Percentiles rank a stretch among this genome's conserved stretches.
phyloP scores from a whole-genome alignment of 345 rosid genomes.

The Populus alba region DNA sequence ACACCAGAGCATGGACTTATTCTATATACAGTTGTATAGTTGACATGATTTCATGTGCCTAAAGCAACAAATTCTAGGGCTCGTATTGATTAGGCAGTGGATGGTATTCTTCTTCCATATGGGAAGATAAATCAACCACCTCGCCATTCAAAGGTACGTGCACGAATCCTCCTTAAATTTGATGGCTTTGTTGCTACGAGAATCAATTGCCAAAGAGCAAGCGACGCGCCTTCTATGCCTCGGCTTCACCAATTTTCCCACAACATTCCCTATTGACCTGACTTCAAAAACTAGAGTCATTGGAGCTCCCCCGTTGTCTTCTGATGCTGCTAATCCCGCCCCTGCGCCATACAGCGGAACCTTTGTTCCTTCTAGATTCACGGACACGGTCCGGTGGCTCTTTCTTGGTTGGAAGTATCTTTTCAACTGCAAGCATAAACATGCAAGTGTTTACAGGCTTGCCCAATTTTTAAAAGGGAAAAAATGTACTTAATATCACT shows the following conservation, averaged over 20 bases:
- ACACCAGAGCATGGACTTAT: too few species aligned
- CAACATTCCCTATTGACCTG: slow-evolving; percentile 16
- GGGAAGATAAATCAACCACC: neutral
- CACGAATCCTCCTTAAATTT: neutral
- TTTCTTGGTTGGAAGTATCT: slow-evolving; percentile 20
- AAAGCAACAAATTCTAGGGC: too few species aligned
- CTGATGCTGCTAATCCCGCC: slow-evolving; percentile 1
- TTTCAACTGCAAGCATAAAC: slow-evolving; percentile 17
- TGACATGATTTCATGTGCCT: too few species aligned
- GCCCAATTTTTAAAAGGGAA: neutral
- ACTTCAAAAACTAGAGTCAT: slow-evolving; percentile 12
- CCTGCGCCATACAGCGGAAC: slow-evolving; percentile 24
- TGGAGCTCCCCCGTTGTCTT: slow-evolving; percentile 1
- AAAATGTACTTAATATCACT: too few species aligned
- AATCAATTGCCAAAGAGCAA: slow-evolving; percentile 8
- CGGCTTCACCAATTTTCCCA: slow-evolving; percentile 24
- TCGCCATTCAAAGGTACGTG: neutral
- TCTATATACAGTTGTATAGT: too few species aligned
- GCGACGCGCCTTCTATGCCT: slow-evolving; percentile 11
- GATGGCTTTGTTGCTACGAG: neutral
- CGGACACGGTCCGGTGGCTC: slow-evolving; percentile 15
- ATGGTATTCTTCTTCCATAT: neutral
- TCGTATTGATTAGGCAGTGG: too few species aligned
- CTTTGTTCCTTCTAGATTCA: slow-evolving; percentile 10
- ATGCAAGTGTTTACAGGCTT: too few species aligned